Evolutionary conservation across 2,329 filamentous ascomycete species (phyloP).

Genomic region (Aspergillus luchuensis): DNA sequence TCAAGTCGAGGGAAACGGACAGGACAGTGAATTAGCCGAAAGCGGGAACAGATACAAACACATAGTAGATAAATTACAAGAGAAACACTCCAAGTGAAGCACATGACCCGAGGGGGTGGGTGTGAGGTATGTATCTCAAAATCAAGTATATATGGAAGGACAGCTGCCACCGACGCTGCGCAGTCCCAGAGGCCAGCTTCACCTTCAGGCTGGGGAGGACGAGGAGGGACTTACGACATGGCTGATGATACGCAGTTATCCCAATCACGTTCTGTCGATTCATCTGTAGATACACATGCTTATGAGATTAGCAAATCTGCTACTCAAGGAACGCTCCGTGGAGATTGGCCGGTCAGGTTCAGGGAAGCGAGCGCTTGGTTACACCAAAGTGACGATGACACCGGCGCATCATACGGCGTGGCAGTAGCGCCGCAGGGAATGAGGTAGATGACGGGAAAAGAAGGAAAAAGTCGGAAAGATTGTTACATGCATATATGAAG

Average conservation of each 20-base stretch:
- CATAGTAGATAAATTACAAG: neutral
- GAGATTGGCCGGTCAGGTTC: slow-evolving; percentile 33
- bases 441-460: slow-evolving; percentile 21
- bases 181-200: neutral
- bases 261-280: slow-evolving; percentile 40
- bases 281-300: slow-evolving; percentile 44
- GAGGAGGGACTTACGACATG: slow-evolving; percentile 44
- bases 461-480: slow-evolving; percentile 18
- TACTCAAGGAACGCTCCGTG: slow-evolving; percentile 32
- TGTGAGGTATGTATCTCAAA: neutral
- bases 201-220: slow-evolving; percentile 16
- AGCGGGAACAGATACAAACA: neutral
- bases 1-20: neutral
- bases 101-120: neutral
- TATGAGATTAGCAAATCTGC: slow-evolving; percentile 39
- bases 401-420: slow-evolving; percentile 38
- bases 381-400: slow-evolving; percentile 41
- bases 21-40: neutral
- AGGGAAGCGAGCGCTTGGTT: slow-evolving; percentile 34
- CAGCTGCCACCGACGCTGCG: slow-evolving; percentile 1
- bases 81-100: neutral
- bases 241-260: slow-evolving; percentile 36
- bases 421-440: slow-evolving; percentile 31
- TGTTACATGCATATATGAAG: slow-evolving; percentile 25
- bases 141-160: slow-evolving; percentile 8